Percentiles rank a stretch among this genome's conserved stretches.
Conservation (phyloP, 306 rosid genomes). For the Gynostemma pentaphyllum region DNA sequence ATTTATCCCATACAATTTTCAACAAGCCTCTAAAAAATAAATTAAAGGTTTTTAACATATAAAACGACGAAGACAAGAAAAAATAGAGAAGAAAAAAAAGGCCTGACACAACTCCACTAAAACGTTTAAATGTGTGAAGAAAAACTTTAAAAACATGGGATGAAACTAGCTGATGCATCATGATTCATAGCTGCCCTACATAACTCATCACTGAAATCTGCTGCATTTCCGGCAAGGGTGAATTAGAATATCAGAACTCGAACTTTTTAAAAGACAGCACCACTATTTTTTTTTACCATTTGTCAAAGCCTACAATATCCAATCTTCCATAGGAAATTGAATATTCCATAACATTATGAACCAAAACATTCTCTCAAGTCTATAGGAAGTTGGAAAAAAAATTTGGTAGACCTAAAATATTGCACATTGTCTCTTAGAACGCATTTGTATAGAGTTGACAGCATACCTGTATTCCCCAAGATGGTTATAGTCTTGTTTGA, state of each 20-base stretch:
- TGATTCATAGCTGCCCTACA: too few relatives aligned
- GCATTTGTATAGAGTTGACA: neutral
- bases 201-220: too few relatives aligned
- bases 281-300: too few relatives aligned
- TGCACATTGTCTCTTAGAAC: neutral
- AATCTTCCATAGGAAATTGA: neutral
- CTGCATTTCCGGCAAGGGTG: too few relatives aligned
- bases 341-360: neutral
- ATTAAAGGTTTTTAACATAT: neutral
- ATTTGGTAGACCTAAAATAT: slow-evolving; percentile 2
- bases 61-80: neutral
- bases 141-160: neutral
- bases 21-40: neutral
- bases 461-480: slow-evolving; percentile 80
- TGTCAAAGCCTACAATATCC: too few relatives aligned
- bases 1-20: neutral
- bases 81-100: neutral
- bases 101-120: neutral
- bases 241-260: neutral
- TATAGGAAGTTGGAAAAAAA: too few relatives aligned
- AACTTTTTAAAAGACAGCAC: neutral
- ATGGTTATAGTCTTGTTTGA: slow-evolving; percentile 65
- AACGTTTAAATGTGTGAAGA: neutral
- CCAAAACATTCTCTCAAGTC: neutral
- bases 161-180: too few relatives aligned